Evolutionary conservation across 2,329 filamentous ascomycete species (phyloP).

Genomic region (Penicillium nordicum): DNA sequence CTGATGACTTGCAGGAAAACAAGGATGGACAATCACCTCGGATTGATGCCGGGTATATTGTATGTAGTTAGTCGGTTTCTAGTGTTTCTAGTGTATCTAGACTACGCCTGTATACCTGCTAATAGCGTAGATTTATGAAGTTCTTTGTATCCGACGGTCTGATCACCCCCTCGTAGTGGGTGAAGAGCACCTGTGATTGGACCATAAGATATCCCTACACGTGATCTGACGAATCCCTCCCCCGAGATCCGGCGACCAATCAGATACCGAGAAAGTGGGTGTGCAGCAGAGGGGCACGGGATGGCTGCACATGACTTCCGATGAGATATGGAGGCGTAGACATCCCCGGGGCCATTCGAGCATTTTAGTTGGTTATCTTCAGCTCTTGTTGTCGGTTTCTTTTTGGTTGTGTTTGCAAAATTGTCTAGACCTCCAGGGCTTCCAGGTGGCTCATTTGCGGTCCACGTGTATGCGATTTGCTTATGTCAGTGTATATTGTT

Average conservation of each 20-base stretch:
- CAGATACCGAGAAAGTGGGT: constrained; percentile 11
- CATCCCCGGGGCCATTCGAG: constrained; percentile 10
- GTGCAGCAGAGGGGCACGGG: constrained; percentile 37
- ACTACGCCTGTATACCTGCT: background rate
- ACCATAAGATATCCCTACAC: constrained; percentile 12
- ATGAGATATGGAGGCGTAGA: constrained; percentile 8
- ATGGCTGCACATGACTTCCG: constrained; percentile 37
- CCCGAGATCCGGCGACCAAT: constrained; percentile 28
- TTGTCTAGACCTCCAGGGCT: background rate
- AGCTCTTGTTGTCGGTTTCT: background rate
- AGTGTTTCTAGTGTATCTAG: background rate
- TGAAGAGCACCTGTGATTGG: constrained; percentile 10
- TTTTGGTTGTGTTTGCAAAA: background rate
- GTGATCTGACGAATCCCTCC: constrained; percentile 29
- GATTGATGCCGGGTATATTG: background rate
- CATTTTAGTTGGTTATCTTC: constrained; percentile 12
- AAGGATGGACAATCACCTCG: background rate
- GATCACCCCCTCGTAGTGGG: background rate
- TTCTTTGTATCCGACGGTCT: constrained; percentile 4
- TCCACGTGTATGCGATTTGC: background rate
- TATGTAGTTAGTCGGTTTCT: background rate
- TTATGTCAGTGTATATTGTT: background rate
- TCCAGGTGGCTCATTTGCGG: background rate
- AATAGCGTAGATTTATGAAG: background rate
- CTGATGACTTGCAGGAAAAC: background rate